A percentile compares a stretch with the other conserved stretches of the same genome.
Conservation (phyloP, 2,329 filamentous ascomycete species). For the Mariannaea elegans region DNA sequence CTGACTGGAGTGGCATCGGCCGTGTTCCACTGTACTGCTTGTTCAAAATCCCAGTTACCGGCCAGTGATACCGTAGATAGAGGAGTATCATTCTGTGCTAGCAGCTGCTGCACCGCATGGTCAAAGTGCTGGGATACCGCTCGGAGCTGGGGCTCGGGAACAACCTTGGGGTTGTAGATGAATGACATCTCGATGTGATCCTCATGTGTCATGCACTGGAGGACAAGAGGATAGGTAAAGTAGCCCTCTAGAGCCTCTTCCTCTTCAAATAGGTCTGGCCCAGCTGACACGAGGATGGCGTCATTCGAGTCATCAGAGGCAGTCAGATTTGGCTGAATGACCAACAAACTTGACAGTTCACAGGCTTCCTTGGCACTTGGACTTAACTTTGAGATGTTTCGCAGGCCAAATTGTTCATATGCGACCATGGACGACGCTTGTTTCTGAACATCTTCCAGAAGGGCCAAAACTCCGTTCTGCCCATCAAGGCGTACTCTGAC, state of each 20-base stretch:
- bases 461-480: background rate
- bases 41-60: slow-evolving; percentile 2
- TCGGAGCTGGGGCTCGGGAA: background rate
- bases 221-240: too few relatives aligned
- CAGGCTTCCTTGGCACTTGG: background rate
- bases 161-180: background rate
- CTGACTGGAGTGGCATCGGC: background rate
- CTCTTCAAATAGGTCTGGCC: background rate
- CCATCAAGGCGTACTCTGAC: background rate
- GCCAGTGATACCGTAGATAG: background rate
- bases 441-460: slow-evolving; percentile 1
- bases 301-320: background rate
- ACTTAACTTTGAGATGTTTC: slow-evolving; percentile 1
- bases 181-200: background rate
- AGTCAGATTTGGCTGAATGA: slow-evolving; percentile 9
- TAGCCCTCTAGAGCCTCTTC: slow-evolving; percentile 41
- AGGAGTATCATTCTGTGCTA: background rate
- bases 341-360: slow-evolving; percentile 2
- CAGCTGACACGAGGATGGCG: background rate
- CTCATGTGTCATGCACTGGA: background rate
- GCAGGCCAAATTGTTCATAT: slow-evolving; percentile 10
- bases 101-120: background rate
- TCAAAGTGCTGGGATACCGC: slow-evolving; percentile 1
- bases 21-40: background rate
- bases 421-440: slow-evolving; percentile 8